Conservation (phyloP, 2,329 filamentous ascomycete species). For the Sporothrix globosa region DNA sequence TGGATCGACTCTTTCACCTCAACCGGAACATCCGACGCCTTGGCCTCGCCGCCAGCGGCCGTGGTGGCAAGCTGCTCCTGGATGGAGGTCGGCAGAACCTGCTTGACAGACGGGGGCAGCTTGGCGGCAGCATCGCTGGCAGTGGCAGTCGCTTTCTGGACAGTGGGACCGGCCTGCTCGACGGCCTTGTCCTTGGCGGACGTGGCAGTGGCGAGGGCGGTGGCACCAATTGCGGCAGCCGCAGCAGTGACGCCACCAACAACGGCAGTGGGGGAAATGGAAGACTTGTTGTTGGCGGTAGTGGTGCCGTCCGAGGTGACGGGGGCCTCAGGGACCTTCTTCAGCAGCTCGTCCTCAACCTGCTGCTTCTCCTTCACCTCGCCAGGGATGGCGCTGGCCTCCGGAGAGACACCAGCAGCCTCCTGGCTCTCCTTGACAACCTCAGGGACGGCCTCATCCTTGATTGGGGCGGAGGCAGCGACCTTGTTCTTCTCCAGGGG, state of each 20-base stretch:
- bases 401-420: conserved; percentile 65
- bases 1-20: conserved; percentile 62
- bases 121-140: conserved; percentile 49
- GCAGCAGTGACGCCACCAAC: conserved; percentile 43
- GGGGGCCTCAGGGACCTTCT: conserved; percentile 64
- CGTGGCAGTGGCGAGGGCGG: conserved; percentile 39
- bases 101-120: conserved; percentile 59
- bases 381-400: conserved; percentile 66
- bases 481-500: conserved; percentile 60
- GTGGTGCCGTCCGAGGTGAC: conserved; percentile 61
- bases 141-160: conserved; percentile 38
- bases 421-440: conserved; percentile 73
- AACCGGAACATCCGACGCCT: conserved; percentile 56
- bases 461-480: background rate
- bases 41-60: conserved; percentile 47
- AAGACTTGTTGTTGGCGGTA: conserved; percentile 46
- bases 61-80: conserved; percentile 53
- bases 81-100: conserved; percentile 54
- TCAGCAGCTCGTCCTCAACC: conserved; percentile 71
- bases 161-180: conserved; percentile 40
- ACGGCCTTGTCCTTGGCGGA: conserved; percentile 48
- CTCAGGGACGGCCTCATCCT: conserved; percentile 48
- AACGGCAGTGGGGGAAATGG: conserved; percentile 23
- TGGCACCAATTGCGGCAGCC: conserved; percentile 45
- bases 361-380: conserved; percentile 72